Percentiles rank a stretch among this genome's conserved stretches.
phyloP scores from a whole-genome alignment of 1,284 basidiomycete genomes.

The Singerocomus rubriflavus region DNA sequence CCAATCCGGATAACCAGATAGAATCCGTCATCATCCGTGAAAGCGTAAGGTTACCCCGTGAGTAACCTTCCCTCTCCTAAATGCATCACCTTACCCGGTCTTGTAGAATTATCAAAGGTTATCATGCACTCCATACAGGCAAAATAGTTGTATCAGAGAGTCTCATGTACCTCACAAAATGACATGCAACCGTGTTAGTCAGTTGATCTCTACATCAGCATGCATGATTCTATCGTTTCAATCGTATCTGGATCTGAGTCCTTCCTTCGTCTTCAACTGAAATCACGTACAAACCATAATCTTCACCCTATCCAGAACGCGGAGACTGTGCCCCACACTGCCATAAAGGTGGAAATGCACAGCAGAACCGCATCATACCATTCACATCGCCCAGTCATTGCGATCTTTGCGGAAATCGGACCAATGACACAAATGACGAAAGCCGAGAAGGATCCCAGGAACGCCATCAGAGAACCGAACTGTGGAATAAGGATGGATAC shows the following conservation, averaged over 20 bases:
- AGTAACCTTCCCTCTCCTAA: conserved; percentile 34
- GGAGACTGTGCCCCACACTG: conserved; percentile 74
- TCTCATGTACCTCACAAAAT: conserved; percentile 6
- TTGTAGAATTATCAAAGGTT: conserved; percentile 78
- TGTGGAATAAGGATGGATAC: conserved; percentile 81
- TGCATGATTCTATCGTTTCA: background rate
- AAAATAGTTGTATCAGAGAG: conserved; percentile 24
- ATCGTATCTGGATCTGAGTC: background rate
- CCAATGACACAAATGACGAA: conserved; percentile 84
- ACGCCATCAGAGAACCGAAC: conserved; percentile 89
- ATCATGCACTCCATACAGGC: conserved; percentile 65
- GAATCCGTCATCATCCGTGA: conserved; percentile 93
- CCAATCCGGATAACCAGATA: conserved; percentile 93
- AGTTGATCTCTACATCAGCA: background rate
- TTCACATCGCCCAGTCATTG: conserved; percentile 48
- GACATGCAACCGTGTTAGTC: background rate
- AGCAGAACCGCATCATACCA: conserved; percentile 57
- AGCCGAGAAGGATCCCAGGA: conserved; percentile 84
- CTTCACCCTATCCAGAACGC: conserved; percentile 48
- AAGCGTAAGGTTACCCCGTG: conserved; percentile 84
- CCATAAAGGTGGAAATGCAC: conserved; percentile 60
- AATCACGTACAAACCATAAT: background rate
- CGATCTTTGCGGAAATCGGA: conserved; percentile 65
- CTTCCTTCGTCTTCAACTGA: background rate
- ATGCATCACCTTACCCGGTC: conserved; percentile 3